A percentile compares a stretch with the other conserved stretches of the same genome.
phyloP scores from a whole-genome alignment of 345 rosid species.

The Schrenkiella parvula region DNA sequence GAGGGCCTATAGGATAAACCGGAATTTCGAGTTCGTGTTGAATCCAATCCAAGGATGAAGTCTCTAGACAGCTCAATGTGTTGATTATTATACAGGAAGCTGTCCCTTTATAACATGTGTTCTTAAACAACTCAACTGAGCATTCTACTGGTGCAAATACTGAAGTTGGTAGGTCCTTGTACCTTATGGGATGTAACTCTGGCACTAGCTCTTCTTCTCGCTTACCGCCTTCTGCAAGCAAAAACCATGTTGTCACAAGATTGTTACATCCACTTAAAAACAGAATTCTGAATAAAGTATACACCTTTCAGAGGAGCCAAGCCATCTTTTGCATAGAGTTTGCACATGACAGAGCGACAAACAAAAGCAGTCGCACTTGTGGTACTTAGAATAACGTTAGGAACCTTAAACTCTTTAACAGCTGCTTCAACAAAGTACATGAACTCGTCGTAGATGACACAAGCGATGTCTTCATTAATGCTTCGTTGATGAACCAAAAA shows the following conservation, averaged over 20 bases:
- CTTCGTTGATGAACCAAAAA: background rate
- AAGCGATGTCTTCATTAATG: constrained; percentile 4
- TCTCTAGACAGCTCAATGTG: background rate
- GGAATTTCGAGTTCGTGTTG: background rate
- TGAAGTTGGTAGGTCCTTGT: background rate
- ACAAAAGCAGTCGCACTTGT: background rate
- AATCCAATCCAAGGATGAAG: background rate
- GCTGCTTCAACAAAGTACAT: constrained; percentile 2
- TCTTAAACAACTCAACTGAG: background rate
- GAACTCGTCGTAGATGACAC: constrained; percentile 36
- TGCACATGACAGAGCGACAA: background rate
- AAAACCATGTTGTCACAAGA: background rate
- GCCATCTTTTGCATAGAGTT: constrained; percentile 2
- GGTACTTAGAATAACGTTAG: background rate
- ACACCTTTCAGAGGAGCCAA: background rate
- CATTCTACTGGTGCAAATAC: background rate
- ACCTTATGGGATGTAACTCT: background rate
- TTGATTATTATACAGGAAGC: background rate
- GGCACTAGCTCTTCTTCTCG: background rate
- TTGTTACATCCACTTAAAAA: no score
- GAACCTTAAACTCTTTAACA: background rate
- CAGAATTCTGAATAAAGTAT: background rate
- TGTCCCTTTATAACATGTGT: background rate
- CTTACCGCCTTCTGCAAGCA: background rate
- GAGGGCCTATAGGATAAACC: constrained; percentile 12